These are phyloP conservation scores for Cydonia oblonga DNA, from an alignment of 331 rosid species.

Conservation along the genomic window DNA sequence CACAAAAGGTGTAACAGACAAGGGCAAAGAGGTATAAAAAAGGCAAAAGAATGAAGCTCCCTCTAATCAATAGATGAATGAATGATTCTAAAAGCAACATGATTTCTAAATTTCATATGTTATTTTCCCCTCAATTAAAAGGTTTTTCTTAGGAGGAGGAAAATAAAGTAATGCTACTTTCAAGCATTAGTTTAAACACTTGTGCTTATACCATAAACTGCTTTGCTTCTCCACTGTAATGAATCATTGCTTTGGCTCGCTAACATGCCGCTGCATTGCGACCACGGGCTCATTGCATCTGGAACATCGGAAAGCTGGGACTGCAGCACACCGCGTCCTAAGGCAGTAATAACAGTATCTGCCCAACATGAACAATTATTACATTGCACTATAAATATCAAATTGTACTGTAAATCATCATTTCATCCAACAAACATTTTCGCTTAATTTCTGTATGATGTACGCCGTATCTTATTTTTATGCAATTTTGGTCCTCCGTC, in stretches of 20 bases:
- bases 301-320: constrained; percentile 78
- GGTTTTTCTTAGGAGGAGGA: not conserved
- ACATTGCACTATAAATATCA: not conserved
- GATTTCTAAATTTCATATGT: constrained; percentile 17
- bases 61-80: constrained; percentile 17
- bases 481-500: not conserved
- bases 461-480: too few species aligned
- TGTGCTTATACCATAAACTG: constrained; percentile 20
- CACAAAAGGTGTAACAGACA: not conserved
- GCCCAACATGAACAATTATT: constrained; percentile 6
- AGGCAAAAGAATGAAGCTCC: constrained; percentile 18
- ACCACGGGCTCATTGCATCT: constrained; percentile 73
- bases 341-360: constrained; percentile 98
- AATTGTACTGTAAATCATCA: not conserved
- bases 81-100: constrained; percentile 5
- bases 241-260: constrained; percentile 26
- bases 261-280: constrained; percentile 68
- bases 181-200: constrained; percentile 25
- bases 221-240: constrained; percentile 10
- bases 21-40: not conserved
- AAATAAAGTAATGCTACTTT: constrained; percentile 16
- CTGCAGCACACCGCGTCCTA: constrained; percentile 83
- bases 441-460: too few species aligned
- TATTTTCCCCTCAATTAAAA: constrained; percentile 8
- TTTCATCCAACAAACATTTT: not conserved